phyloP scores from a whole-genome alignment of 1,139 yeast genomes.

The Dujonia santamariae region DNA sequence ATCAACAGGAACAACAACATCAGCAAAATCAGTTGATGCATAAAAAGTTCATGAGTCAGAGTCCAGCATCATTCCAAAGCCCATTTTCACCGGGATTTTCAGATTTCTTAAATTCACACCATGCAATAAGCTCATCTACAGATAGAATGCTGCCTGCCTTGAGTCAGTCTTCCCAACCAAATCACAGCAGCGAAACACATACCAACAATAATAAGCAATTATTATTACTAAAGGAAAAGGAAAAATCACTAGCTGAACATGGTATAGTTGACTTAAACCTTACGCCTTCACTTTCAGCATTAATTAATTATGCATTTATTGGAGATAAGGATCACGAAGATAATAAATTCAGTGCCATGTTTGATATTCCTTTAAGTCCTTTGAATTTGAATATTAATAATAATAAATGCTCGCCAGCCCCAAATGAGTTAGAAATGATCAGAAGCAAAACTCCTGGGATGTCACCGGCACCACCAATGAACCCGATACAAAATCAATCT shows the following conservation, averaged over 20 bases:
- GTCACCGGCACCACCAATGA: neutral
- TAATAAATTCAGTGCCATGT: slow-evolving; percentile 8
- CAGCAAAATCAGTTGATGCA: neutral
- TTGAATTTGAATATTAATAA: slow-evolving; percentile 17
- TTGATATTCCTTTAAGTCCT: slow-evolving; percentile 33
- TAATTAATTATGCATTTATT: slow-evolving; percentile 43
- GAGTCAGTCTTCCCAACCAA: neutral
- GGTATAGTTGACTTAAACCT: slow-evolving; percentile 17
- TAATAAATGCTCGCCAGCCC: neutral
- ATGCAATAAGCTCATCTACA: slow-evolving; percentile 2
- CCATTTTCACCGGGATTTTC: slow-evolving; percentile 19
- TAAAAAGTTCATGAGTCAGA: slow-evolving; percentile 1
- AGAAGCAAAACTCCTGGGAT: neutral
- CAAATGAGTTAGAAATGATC: neutral
- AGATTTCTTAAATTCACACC: slow-evolving; percentile 13
- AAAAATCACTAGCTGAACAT: neutral
- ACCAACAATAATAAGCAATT: slow-evolving; percentile 1
- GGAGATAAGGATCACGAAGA: slow-evolving; percentile 22
- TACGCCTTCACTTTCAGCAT: slow-evolving; percentile 45
- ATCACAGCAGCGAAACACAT: neutral
- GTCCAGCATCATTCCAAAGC: slow-evolving; percentile 9
- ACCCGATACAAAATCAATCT: neutral
- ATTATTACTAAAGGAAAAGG: neutral
- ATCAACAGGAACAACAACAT: neutral
- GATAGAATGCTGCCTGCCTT: neutral